Evolutionary conservation across 768 basidiomycete genomes (phyloP).

Genomic region (Mycena vulgaris): DNA sequence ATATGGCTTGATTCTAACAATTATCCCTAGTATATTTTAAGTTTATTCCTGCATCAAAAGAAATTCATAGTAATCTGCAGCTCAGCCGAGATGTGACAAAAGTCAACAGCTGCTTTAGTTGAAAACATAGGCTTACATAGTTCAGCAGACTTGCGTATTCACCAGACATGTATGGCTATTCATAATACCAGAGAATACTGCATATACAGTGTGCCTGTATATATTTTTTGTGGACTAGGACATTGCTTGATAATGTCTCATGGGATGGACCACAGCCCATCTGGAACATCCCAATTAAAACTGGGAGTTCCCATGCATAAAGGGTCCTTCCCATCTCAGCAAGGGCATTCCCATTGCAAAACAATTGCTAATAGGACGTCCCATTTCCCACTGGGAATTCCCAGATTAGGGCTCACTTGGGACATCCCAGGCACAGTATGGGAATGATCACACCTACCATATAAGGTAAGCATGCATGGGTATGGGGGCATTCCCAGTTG

Average conservation of each 20-base stretch:
- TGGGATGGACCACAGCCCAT: not conserved
- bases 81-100: no score
- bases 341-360: slow-evolving; percentile 3
- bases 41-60: no score
- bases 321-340: slow-evolving; percentile 3
- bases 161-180: not conserved
- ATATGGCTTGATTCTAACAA: no score
- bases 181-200: not conserved
- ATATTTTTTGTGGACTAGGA: not conserved
- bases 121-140: not conserved
- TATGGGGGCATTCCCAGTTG: slow-evolving; percentile 1
- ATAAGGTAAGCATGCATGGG: not conserved
- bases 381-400: not conserved
- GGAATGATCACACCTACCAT: not conserved
- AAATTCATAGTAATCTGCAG: no score
- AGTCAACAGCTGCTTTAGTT: not conserved
- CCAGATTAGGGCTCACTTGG: no score
- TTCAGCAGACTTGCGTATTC: not conserved
- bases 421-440: no score
- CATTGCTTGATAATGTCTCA: not conserved
- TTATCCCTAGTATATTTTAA: no score
- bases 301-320: slow-evolving; percentile 5
- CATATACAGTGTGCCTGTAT: not conserved
- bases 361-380: not conserved
- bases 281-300: slow-evolving; percentile 4